Base-by-base conservation (phyloP, 768 basidiomycete species). In the Sporobolomyces phaffii region DNA sequence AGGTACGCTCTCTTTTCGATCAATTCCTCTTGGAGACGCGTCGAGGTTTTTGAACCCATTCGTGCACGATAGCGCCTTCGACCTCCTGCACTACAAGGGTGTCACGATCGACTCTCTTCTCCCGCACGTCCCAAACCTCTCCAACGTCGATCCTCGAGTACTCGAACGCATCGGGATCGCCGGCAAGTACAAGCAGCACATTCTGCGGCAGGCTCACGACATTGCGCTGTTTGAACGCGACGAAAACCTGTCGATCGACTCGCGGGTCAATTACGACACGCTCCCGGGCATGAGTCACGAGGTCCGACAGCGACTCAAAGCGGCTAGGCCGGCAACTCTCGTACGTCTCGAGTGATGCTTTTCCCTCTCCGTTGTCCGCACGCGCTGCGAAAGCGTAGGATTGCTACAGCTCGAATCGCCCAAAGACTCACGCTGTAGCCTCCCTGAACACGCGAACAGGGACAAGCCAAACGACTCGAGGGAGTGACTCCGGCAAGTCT, bases 401-500 rank as follows among this genome's bases (percentile, higher is more conserved):
- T n/a, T n/a, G n/a, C n/a, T n/a, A n/a, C n/a, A n/a, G n/a, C n/a
- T n/a, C n/a, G n/a, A n/a, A n/a, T 45, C n/a, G 44, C 7, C 44
- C 15, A 24, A 45, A 20, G 11, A 24, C 33, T 34, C 6, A 41
- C 24, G 36, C 36, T 18, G n/a, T 24, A 10, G 3, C 29, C 20
- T 7, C 22, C 36, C n/a, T 24, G 3, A 15, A n/a, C 1, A 7
- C 5, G 15, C 38, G n/a, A 17, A 38, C 61, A 91, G 90, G 91
- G 91, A n/a, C 87, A 88, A 5, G 91, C 88, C 20, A 91, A 91
- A 77, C 81, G 91, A 31, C 91, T 93, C 85, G 91, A 93, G 75
- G 91, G 91, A 11, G 89, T 93, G 84, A 94, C 91, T 5, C 91
- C 91, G 3, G 82, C 86, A 0, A 84, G 85, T 1, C 79, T 88